Percentiles rank a stretch among this genome's conserved stretches.
Conservation (phyloP, 306 rosid genomes). For the Carpinus fangiana region DNA sequence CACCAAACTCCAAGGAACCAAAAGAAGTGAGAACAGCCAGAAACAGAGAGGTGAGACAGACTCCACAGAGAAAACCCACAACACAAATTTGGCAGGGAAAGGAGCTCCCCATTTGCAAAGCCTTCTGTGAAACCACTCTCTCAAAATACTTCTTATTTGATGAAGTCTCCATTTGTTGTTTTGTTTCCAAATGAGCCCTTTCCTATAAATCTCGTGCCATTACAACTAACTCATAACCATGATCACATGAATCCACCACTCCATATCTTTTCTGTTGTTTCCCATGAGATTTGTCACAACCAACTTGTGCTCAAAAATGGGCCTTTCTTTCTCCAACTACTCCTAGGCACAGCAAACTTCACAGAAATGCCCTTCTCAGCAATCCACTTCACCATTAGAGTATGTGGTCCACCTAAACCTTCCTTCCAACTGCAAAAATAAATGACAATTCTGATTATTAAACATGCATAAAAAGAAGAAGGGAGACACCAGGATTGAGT, state of each 20-base stretch:
- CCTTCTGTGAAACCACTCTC: constrained; percentile 78
- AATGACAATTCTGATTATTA: constrained; percentile 11
- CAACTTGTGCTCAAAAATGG: constrained; percentile 17
- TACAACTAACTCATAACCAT: constrained; percentile 40
- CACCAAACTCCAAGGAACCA: constrained; percentile 57
- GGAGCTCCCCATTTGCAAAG: constrained; percentile 80
- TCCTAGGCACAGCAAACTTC: constrained; percentile 10
- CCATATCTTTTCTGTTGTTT: constrained; percentile 6
- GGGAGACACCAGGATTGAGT: not conserved
- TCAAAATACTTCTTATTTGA: constrained; percentile 62
- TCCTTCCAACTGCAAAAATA: constrained; percentile 40
- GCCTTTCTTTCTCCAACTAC: constrained; percentile 32
- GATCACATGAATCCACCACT: constrained; percentile 41
- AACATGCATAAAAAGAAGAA: constrained; percentile 4
- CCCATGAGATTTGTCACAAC: not conserved
- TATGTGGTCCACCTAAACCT: constrained; percentile 35
- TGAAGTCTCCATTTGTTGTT: constrained; percentile 43
- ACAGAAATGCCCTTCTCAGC: constrained; percentile 34
- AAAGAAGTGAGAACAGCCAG: constrained; percentile 78
- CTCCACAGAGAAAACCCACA: constrained; percentile 83
- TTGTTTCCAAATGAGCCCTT: constrained; percentile 7
- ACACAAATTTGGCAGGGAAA: constrained; percentile 89
- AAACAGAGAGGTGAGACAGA: constrained; percentile 72
- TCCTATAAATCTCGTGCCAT: constrained; percentile 16
- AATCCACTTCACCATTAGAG: constrained; percentile 25